Conservation (phyloP, 2,329 filamentous ascomycete genomes). For the Oidium heveae region DNA sequence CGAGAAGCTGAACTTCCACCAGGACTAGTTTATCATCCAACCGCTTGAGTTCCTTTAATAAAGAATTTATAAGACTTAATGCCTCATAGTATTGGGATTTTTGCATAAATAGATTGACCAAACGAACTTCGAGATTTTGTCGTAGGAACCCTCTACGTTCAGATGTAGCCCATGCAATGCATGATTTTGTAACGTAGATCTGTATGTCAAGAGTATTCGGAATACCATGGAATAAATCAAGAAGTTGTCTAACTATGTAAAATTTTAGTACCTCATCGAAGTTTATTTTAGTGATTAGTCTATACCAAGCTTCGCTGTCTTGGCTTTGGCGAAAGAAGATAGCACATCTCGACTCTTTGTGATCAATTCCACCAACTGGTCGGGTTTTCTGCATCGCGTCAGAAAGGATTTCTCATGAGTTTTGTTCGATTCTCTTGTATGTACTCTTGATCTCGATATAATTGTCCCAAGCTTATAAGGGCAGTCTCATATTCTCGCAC, state of each 20-base stretch:
- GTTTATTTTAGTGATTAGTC: neutral
- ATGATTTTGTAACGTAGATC: conserved; percentile 88
- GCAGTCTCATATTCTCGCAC: conserved; percentile 81
- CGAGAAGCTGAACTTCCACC: conserved; percentile 90
- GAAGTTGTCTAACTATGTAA: conserved; percentile 61
- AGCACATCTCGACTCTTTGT: conserved; percentile 75
- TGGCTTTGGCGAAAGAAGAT: conserved; percentile 93
- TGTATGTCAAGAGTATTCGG: conserved; percentile 88
- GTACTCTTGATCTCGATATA: conserved; percentile 74
- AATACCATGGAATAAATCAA: conserved; percentile 84
- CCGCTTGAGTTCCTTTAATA: conserved; percentile 89
- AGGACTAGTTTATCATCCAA: conserved; percentile 95
- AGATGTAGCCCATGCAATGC: conserved; percentile 95
- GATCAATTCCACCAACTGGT: conserved; percentile 73
- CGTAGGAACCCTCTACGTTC: conserved; percentile 90
- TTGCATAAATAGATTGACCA: conserved; percentile 84
- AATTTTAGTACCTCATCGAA: conserved; percentile 1
- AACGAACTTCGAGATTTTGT: conserved; percentile 89
- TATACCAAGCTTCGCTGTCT: conserved; percentile 91
- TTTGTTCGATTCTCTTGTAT: conserved; percentile 10
- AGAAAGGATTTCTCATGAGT: conserved; percentile 6
- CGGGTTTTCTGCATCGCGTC: conserved; percentile 32
- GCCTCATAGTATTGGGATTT: conserved; percentile 97
- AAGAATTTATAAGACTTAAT: conserved; percentile 82
- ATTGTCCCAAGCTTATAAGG: conserved; percentile 66